Evolutionary conservation across 257 asterid species (phyloP).

Genomic region (Solanum tarijense): DNA sequence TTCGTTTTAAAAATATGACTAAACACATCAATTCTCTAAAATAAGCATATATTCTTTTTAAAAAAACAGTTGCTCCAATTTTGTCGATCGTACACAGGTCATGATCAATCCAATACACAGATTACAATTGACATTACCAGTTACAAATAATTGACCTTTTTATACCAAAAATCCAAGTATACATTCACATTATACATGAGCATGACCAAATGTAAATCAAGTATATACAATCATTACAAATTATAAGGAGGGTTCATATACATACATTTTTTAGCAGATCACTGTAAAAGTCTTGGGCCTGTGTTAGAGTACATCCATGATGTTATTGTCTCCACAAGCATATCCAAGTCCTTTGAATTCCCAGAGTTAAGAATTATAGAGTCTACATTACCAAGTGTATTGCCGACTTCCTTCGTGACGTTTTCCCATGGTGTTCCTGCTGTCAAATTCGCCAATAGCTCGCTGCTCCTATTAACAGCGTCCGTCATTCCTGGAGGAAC

Average conservation of each 20-base stretch:
- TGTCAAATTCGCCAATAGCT: constrained; percentile 53
- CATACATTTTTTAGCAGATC: not conserved
- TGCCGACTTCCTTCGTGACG: constrained; percentile 70
- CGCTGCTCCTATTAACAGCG: constrained; percentile 87
- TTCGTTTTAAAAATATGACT: not conserved
- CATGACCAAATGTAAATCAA: not conserved
- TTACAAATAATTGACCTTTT: not conserved
- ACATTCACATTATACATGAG: not conserved
- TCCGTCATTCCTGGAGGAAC: constrained; percentile 92
- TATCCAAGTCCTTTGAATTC: constrained; percentile 50
- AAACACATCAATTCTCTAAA: not conserved
- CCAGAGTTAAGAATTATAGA: constrained; percentile 41
- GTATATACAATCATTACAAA: not conserved
- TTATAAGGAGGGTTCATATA: not conserved
- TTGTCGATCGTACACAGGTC: not conserved
- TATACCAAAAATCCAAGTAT: not conserved
- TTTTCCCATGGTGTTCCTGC: constrained; percentile 98
- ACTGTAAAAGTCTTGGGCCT: constrained; percentile 41
- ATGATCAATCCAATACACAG: not conserved
- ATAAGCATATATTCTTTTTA: not conserved
- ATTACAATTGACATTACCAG: not conserved
- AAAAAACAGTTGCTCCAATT: not conserved
- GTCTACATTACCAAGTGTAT: constrained; percentile 39
- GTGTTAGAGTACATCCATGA: constrained; percentile 67
- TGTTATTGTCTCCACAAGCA: constrained; percentile 50